Percentiles rank a stretch among this genome's conserved stretches.
Conservation (phyloP, 1,284 basidiomycete species). For the Wolfiporia cocos region DNA sequence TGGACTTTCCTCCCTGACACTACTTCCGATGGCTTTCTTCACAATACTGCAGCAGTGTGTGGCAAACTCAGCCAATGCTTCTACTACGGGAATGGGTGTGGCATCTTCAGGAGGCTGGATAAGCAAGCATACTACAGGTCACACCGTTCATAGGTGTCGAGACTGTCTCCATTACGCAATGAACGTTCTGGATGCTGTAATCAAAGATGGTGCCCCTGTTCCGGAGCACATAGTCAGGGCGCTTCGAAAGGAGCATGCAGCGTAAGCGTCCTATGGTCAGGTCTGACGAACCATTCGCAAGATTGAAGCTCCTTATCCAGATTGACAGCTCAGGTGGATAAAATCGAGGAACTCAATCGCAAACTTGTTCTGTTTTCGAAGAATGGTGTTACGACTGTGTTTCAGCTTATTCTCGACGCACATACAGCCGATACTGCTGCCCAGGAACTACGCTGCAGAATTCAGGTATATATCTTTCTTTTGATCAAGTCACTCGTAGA, state of each 20-base stretch:
- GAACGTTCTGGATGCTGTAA: not conserved
- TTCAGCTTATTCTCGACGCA: not conserved
- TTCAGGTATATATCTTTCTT: not conserved
- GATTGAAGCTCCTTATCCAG: not conserved
- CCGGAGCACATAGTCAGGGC: not conserved
- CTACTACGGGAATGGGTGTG: not conserved
- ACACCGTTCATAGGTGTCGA: not conserved
- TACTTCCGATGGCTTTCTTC: not conserved
- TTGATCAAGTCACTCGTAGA: not conserved
- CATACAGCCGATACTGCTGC: not conserved
- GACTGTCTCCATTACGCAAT: not conserved
- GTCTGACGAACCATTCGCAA: not conserved
- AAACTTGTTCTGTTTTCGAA: not conserved
- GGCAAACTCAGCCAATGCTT: not conserved
- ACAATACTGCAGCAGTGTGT: not conserved
- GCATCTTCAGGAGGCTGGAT: not conserved
- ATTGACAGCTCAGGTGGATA: too few relatives aligned
- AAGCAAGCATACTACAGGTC: not conserved
- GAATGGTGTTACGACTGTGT: not conserved
- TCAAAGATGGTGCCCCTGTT: not conserved
- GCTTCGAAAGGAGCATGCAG: not conserved
- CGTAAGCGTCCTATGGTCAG: not conserved
- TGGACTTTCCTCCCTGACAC: not conserved
- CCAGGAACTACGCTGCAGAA: not conserved
- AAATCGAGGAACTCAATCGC: too few relatives aligned